Conservation (phyloP, 2,329 filamentous ascomycete genomes). For the Teratosphaeria viscida region DNA sequence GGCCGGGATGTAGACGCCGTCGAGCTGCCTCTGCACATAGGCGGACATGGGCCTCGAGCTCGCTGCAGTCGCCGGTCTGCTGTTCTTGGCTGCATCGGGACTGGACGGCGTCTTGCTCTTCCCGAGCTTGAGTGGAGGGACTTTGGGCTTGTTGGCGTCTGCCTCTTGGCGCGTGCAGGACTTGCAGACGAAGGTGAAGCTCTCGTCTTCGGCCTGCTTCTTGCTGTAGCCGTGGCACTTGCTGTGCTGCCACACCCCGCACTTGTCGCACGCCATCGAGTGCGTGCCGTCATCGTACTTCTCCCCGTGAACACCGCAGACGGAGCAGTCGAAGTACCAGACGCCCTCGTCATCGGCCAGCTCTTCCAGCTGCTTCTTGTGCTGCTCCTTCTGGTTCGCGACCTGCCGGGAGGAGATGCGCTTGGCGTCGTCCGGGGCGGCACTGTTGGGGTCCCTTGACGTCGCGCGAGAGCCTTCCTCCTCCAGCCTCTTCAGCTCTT, state of each 20-base stretch:
- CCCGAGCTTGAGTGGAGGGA: constrained; percentile 50
- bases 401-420: constrained; percentile 69
- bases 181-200: constrained; percentile 78
- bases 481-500: constrained; percentile 69
- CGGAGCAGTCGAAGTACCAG: constrained; percentile 87
- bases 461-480: constrained; percentile 35
- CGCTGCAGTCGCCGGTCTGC: background rate
- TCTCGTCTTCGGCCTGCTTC: constrained; percentile 66
- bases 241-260: constrained; percentile 95
- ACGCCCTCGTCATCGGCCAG: constrained; percentile 63
- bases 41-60: constrained; percentile 1
- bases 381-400: constrained; percentile 72
- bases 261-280: constrained; percentile 86
- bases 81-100: constrained; percentile 7
- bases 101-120: constrained; percentile 14
- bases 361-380: constrained; percentile 63
- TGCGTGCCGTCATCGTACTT: constrained; percentile 85
- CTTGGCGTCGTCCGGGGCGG: constrained; percentile 29
- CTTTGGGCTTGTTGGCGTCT: constrained; percentile 50
- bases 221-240: constrained; percentile 76
- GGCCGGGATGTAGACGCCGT: constrained; percentile 6
- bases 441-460: constrained; percentile 43
- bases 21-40: constrained; percentile 19
- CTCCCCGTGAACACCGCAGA: constrained; percentile 81
- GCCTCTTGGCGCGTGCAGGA: constrained; percentile 63